phyloP scores from a whole-genome alignment of 495 filamentous ascomycete genomes.

The Penicillium riverlandense region DNA sequence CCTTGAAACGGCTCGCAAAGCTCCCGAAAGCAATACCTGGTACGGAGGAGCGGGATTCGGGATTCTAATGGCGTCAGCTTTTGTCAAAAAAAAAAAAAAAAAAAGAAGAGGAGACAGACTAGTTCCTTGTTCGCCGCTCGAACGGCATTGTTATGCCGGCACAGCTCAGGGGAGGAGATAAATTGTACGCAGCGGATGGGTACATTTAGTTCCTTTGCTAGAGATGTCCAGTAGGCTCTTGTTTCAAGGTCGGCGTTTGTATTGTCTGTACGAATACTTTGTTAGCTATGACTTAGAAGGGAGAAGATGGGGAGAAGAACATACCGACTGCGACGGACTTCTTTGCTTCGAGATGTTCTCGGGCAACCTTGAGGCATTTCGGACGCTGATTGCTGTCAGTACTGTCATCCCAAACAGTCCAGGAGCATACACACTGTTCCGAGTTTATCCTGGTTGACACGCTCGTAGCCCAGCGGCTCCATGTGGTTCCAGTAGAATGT shows the following conservation, averaged over 20 bases:
- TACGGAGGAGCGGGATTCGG: constrained; percentile 66
- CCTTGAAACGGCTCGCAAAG: constrained; percentile 61
- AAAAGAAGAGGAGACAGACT: constrained; percentile 10
- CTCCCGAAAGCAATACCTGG: constrained; percentile 73
- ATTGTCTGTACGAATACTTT: constrained; percentile 56
- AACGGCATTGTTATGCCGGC: constrained; percentile 85
- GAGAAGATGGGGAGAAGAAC: constrained; percentile 19
- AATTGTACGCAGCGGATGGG: constrained; percentile 86
- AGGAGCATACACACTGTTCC: constrained; percentile 54
- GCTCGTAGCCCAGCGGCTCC: constrained; percentile 71
- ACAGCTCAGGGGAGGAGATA: constrained; percentile 61
- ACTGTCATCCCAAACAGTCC: background rate
- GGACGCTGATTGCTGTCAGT: constrained; percentile 44
- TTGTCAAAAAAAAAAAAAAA: background rate
- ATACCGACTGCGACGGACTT: constrained; percentile 69
- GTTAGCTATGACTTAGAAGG: background rate
- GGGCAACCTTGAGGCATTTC: constrained; percentile 77
- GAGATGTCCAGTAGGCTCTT: constrained; percentile 62
- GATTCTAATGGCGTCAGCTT: constrained; percentile 55
- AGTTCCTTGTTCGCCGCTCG: constrained; percentile 58
- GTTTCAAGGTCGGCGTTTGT: constrained; percentile 80
- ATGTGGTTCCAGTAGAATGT: constrained; percentile 80
- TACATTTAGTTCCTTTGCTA: constrained; percentile 62
- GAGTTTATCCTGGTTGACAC: constrained; percentile 86
- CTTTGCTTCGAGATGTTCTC: constrained; percentile 52